A percentile compares a stretch with the other conserved stretches of the same genome.
These are phyloP conservation scores for Pouteria glomerata DNA, from an alignment of 148 eudicot genomes.

Conservation along the genomic window DNA sequence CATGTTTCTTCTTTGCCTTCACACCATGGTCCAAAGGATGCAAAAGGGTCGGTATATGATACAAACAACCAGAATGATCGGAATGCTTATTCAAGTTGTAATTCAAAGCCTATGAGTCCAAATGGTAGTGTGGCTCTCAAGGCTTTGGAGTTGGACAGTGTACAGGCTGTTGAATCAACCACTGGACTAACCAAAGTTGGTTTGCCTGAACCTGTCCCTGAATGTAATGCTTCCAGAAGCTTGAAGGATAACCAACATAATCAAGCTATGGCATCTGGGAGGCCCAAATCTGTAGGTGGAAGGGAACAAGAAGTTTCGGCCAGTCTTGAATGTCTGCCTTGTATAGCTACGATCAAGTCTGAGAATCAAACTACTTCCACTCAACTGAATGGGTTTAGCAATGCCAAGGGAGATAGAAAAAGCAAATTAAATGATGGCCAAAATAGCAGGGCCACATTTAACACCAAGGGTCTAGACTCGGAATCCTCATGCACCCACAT, in stretches of 20 bases:
- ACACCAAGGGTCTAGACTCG: constrained; percentile 52
- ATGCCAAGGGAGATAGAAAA: constrained; percentile 30
- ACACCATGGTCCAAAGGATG: constrained; percentile 36
- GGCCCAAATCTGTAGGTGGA: constrained; percentile 27
- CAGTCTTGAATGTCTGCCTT: constrained; percentile 33
- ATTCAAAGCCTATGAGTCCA: constrained; percentile 23
- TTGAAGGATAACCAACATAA: constrained; percentile 19
- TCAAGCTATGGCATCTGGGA: constrained; percentile 22
- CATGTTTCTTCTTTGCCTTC: constrained; percentile 40
- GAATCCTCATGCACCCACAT: constrained; percentile 56
- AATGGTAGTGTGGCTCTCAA: constrained; percentile 19
- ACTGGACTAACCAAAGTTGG: constrained; percentile 22
- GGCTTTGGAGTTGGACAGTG: constrained; percentile 40
- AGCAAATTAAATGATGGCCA: constrained; percentile 26
- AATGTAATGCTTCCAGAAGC: constrained; percentile 7
- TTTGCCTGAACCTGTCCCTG: constrained; percentile 17
- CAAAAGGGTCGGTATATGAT: constrained; percentile 18
- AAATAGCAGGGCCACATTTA: constrained; percentile 21
- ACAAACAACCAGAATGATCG: constrained; percentile 24
- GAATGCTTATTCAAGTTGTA: constrained; percentile 20
- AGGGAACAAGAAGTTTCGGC: constrained; percentile 32
- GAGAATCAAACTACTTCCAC: constrained; percentile 31
- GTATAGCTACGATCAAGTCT: constrained; percentile 21
- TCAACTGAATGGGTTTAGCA: constrained; percentile 37
- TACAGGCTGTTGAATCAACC: constrained; percentile 26